A percentile compares a stretch with the other conserved stretches of the same genome.
Conservation (phyloP, 2,329 filamentous ascomycete genomes). For the Paraphaeosphaeria sporulosa region DNA sequence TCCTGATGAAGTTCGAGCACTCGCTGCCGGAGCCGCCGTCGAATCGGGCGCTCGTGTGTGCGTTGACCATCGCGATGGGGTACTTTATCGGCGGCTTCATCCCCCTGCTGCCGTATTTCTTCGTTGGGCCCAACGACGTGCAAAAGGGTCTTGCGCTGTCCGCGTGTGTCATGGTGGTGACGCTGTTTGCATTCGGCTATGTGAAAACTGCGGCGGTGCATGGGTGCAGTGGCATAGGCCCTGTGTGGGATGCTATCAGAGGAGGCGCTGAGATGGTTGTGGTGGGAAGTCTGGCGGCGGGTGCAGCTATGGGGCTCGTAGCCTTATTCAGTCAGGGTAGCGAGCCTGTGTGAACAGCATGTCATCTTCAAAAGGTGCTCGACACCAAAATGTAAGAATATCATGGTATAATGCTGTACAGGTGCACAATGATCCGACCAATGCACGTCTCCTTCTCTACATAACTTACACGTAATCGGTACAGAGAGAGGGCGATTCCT, state of each 20-base stretch:
- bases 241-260: constrained; percentile 2
- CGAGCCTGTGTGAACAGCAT: background rate
- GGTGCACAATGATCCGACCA: no score
- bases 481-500: background rate
- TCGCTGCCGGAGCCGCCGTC: constrained; percentile 52
- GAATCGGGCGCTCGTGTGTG: constrained; percentile 57
- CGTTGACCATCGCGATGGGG: constrained; percentile 49
- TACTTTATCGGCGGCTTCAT: constrained; percentile 52
- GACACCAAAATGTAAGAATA: no score
- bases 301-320: constrained; percentile 6
- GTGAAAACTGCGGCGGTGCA: constrained; percentile 49
- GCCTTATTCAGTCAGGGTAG: background rate
- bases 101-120: constrained; percentile 61
- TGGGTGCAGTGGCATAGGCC: background rate
- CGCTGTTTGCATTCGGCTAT: constrained; percentile 61
- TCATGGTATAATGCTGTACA: no score
- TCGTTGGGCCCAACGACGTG: constrained; percentile 49
- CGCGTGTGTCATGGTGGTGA: constrained; percentile 60
- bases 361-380: background rate
- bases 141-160: constrained; percentile 56
- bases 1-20: constrained; percentile 68
- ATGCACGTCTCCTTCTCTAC: background rate
- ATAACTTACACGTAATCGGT: background rate
- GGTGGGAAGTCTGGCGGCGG: constrained; percentile 2
- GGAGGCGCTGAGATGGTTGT: constrained; percentile 4